Percentiles rank a stretch among this genome's conserved stretches.
Conservation (phyloP, 108 stramenopile species). For the Pinguiococcus pyrenoidosus region DNA sequence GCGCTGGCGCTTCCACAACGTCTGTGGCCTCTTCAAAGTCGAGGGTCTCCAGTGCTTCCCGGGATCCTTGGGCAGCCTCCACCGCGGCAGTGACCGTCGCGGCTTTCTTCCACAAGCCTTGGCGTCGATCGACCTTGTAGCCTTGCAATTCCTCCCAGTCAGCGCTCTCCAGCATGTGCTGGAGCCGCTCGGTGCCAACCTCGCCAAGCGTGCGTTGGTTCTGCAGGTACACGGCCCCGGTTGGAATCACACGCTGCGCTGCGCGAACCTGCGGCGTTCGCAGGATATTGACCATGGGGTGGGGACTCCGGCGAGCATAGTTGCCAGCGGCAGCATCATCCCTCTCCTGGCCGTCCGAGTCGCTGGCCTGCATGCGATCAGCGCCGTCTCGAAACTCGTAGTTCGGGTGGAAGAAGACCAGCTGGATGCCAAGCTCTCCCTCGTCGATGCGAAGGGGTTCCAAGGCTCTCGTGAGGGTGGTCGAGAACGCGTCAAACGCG, state of each 20-base stretch:
- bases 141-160: slow-evolving; percentile 77
- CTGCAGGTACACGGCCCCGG: slow-evolving; percentile 74
- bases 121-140: too few relatives aligned
- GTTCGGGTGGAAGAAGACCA: slow-evolving; percentile 92
- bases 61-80: too few relatives aligned
- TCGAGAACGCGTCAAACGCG: slow-evolving; percentile 63
- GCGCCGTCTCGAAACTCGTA: slow-evolving; percentile 83
- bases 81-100: too few relatives aligned
- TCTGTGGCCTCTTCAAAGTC: too few relatives aligned
- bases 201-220: slow-evolving; percentile 72
- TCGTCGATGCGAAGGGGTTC: slow-evolving; percentile 56
- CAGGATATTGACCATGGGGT: slow-evolving; percentile 94
- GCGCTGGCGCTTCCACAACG: too few relatives aligned
- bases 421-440: slow-evolving; percentile 63
- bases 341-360: slow-evolving; percentile 73
- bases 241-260: slow-evolving; percentile 85
- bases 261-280: slow-evolving; percentile 69
- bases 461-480: slow-evolving; percentile 68
- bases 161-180: slow-evolving; percentile 67
- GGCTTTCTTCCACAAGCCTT: too few relatives aligned
- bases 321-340: slow-evolving; percentile 65
- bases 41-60: too few relatives aligned
- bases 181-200: slow-evolving; percentile 58
- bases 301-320: slow-evolving; percentile 77
- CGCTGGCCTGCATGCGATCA: too few relatives aligned